These are phyloP conservation scores for Cucurbita ficifolia DNA, from an alignment of 306 rosid species.

Conservation along the genomic window DNA sequence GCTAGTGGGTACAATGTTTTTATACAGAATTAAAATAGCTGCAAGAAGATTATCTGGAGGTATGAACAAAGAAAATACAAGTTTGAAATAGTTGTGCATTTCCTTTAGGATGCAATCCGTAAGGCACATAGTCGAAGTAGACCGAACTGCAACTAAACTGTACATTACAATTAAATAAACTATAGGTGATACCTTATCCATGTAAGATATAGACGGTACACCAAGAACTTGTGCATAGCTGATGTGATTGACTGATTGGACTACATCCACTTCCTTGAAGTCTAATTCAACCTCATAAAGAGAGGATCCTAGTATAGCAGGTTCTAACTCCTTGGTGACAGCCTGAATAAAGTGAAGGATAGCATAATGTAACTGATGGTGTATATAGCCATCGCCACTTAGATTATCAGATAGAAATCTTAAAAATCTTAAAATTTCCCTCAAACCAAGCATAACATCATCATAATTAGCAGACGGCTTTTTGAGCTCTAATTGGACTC, in stretches of 20 bases:
- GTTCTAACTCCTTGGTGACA: slow-evolving; percentile 42
- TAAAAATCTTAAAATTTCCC: slow-evolving; percentile 34
- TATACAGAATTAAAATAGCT: slow-evolving; percentile 33
- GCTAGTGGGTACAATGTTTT: slow-evolving; percentile 26
- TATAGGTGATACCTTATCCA: slow-evolving; percentile 75
- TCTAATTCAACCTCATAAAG: slow-evolving; percentile 53
- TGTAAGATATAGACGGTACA: slow-evolving; percentile 28
- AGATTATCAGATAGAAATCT: slow-evolving; percentile 34
- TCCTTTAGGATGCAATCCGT: slow-evolving; percentile 20
- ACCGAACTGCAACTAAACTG: slow-evolving; percentile 36
- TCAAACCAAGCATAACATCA: slow-evolving; percentile 39
- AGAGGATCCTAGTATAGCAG: slow-evolving; percentile 63
- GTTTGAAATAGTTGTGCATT: slow-evolving; percentile 32
- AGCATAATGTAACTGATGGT: slow-evolving; percentile 20
- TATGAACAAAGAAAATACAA: slow-evolving; percentile 41
- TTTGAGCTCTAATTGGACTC: slow-evolving; percentile 45
- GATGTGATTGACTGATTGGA: slow-evolving; percentile 18
- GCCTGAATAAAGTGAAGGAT: slow-evolving; percentile 39
- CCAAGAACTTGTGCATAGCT: slow-evolving; percentile 20
- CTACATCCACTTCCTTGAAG: slow-evolving; percentile 30
- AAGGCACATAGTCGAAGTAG: slow-evolving; percentile 15
- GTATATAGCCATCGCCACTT: slow-evolving; percentile 22
- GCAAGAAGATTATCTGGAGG: slow-evolving; percentile 35
- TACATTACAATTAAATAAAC: slow-evolving; percentile 45
- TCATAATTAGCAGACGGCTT: slow-evolving; percentile 36